Percentiles rank a stretch among this genome's conserved stretches.
phyloP scores from a whole-genome alignment of 2,329 filamentous ascomycete genomes.

The Colletotrichum paranaense region DNA sequence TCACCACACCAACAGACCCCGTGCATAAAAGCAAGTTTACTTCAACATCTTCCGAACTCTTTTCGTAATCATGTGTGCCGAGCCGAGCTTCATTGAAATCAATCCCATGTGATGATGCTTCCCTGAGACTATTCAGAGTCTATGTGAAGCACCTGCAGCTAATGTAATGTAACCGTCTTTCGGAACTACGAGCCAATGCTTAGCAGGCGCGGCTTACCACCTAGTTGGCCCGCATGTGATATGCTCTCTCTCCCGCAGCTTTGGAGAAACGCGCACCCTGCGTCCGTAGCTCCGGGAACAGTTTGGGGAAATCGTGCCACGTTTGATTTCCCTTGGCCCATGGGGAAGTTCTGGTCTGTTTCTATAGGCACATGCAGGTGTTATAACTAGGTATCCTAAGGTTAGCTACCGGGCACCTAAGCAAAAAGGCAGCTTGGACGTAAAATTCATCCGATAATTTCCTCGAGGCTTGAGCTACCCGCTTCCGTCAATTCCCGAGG shows the following conservation, averaged over 20 bases:
- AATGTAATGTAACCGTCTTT: neutral
- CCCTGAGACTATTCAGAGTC: too few relatives aligned
- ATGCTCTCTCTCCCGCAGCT: slow-evolving; percentile 6
- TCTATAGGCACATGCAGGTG: neutral
- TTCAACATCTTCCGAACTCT: neutral
- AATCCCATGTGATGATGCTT: neutral
- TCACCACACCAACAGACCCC: neutral
- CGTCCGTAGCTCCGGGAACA: slow-evolving; percentile 31
- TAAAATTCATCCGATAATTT: slow-evolving; percentile 23
- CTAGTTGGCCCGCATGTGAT: slow-evolving; percentile 22
- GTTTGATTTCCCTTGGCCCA: neutral
- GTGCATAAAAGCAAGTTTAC: neutral
- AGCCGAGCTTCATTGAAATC: neutral
- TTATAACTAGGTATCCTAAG: neutral
- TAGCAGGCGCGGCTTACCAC: neutral
- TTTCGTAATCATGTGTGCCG: neutral
- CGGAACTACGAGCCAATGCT: slow-evolving; percentile 18
- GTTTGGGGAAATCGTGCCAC: slow-evolving; percentile 6
- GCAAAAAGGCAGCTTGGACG: neutral
- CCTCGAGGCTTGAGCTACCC: neutral
- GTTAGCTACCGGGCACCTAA: neutral
- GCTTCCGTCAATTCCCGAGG: slow-evolving; percentile 34
- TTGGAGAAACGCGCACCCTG: neutral
- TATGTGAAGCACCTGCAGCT: neutral
- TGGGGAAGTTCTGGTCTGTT: neutral